A percentile compares a stretch with the other conserved stretches of the same genome.
Conservation (phyloP, 306 rosid species). For the Prunus dulcis region DNA sequence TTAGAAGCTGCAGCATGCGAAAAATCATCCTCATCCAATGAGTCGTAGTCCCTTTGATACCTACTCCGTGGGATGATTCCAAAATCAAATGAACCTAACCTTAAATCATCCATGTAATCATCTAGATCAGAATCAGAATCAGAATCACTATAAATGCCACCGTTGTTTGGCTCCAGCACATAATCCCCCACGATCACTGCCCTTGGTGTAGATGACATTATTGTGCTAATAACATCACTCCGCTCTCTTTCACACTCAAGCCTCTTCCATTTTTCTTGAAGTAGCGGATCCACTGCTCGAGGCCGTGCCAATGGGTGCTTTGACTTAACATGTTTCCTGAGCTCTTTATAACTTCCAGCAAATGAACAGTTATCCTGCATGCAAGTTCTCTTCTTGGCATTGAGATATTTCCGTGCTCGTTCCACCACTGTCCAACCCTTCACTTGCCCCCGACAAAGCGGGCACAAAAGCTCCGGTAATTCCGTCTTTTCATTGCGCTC, state of each 20-base stretch:
- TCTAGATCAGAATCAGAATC: slow-evolving; percentile 66
- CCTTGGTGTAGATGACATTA: slow-evolving; percentile 83
- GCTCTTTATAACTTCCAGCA: slow-evolving; percentile 70
- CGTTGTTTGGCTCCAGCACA: slow-evolving; percentile 77
- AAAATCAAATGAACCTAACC: slow-evolving; percentile 45
- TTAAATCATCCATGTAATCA: slow-evolving; percentile 53
- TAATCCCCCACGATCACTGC: slow-evolving; percentile 92
- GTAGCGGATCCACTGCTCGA: slow-evolving; percentile 83
- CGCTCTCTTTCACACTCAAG: slow-evolving; percentile 86
- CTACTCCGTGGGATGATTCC: slow-evolving; percentile 52
- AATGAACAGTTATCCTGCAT: slow-evolving; percentile 85
- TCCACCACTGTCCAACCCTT: slow-evolving; percentile 99
- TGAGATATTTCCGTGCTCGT: slow-evolving; percentile 71
- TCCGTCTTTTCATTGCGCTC: slow-evolving; percentile 41
- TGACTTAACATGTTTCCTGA: slow-evolving; percentile 76
- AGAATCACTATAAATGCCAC: slow-evolving; percentile 47
- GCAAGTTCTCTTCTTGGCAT: slow-evolving; percentile 88
- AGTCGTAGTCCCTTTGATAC: slow-evolving; percentile 37
- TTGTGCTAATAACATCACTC: slow-evolving; percentile 90
- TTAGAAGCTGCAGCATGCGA: slow-evolving; percentile 35
- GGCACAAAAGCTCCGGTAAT: slow-evolving; percentile 83
- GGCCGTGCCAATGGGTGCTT: slow-evolving; percentile 93
- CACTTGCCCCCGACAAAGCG: slow-evolving; percentile 91
- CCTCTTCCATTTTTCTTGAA: slow-evolving; percentile 87
- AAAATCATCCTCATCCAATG: slow-evolving; percentile 34